Conservation (phyloP, 78 protist species). For the Dictyostelium intermedium region DNA sequence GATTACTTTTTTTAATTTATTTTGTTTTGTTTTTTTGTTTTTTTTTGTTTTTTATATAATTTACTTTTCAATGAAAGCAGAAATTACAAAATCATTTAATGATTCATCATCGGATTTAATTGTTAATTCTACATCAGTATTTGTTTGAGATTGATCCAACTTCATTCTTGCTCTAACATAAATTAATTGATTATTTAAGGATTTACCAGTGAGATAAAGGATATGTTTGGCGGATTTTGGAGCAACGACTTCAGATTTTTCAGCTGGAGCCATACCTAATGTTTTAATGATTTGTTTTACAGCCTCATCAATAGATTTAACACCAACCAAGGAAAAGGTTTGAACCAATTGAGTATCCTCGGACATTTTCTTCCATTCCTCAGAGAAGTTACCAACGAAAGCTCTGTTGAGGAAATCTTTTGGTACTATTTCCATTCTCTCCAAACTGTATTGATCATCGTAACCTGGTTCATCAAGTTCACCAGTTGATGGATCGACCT, state of each 20-base stretch:
- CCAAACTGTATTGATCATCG: constrained; percentile 87
- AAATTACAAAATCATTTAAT: constrained; percentile 26
- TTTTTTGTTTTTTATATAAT: background rate
- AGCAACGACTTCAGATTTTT: constrained; percentile 64
- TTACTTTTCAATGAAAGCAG: constrained; percentile 10
- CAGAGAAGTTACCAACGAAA: constrained; percentile 75
- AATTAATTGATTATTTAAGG: constrained; percentile 4
- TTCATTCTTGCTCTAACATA: constrained; percentile 63
- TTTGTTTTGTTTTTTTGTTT: background rate
- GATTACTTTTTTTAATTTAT: background rate
- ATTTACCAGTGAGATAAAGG: constrained; percentile 81
- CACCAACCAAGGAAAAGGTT: constrained; percentile 80
- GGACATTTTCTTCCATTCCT: constrained; percentile 81
- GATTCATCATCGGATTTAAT: constrained; percentile 51
- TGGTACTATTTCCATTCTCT: constrained; percentile 72
- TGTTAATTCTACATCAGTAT: constrained; percentile 46
- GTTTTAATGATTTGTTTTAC: constrained; percentile 73
- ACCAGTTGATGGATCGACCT: constrained; percentile 88
- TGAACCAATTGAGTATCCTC: constrained; percentile 80
- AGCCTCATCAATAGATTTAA: constrained; percentile 81
- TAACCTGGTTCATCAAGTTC: constrained; percentile 83
- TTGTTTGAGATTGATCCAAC: constrained; percentile 32
- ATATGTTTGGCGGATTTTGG: constrained; percentile 73
- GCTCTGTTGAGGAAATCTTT: constrained; percentile 80
- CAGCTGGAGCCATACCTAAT: constrained; percentile 90